These are phyloP conservation scores for Spathaspora sp. DNA, from an alignment of 805 yeast species.

Conservation along the genomic window DNA sequence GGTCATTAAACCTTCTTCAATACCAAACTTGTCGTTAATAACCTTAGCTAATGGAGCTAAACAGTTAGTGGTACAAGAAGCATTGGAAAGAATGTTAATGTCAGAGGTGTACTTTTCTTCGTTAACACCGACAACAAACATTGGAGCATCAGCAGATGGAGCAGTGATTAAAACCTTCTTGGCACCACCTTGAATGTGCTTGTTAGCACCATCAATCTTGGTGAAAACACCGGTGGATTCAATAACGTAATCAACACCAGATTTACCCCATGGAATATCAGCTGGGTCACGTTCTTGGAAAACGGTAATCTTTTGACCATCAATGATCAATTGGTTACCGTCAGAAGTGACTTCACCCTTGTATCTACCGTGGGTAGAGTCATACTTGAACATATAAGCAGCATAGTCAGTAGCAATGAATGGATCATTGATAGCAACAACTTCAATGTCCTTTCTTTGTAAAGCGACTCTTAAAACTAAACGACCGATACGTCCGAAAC, in stretches of 20 bases:
- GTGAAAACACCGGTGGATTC: conserved; percentile 97
- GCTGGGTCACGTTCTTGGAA: conserved; percentile 85
- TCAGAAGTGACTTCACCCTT: conserved; percentile 65
- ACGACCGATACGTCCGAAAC: conserved; percentile 94
- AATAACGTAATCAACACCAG: conserved; percentile 80
- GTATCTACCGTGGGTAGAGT: conserved; percentile 87
- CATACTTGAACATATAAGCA: conserved; percentile 93
- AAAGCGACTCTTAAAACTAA: conserved; percentile 82
- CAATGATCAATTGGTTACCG: conserved; percentile 59
- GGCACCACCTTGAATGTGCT: conserved; percentile 88
- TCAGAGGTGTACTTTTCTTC: conserved; percentile 73
- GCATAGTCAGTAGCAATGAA: conserved; percentile 88
- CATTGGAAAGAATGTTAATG: conserved; percentile 78
- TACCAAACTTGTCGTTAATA: conserved; percentile 79
- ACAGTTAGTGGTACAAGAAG: conserved; percentile 96
- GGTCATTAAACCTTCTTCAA: conserved; percentile 92
- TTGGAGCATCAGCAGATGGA: conserved; percentile 91
- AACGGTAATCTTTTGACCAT: conserved; percentile 63
- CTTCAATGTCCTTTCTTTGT: conserved; percentile 67
- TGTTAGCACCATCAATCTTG: conserved; percentile 71
- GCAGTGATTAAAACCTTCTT: conserved; percentile 94
- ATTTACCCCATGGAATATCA: conserved; percentile 81
- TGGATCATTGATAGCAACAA: conserved; percentile 89
- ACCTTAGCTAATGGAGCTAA: conserved; percentile 93
- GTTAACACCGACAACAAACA: conserved; percentile 93